Evolutionary conservation across 306 rosid species (phyloP).

Genomic region (Ormosia semicastrata): DNA sequence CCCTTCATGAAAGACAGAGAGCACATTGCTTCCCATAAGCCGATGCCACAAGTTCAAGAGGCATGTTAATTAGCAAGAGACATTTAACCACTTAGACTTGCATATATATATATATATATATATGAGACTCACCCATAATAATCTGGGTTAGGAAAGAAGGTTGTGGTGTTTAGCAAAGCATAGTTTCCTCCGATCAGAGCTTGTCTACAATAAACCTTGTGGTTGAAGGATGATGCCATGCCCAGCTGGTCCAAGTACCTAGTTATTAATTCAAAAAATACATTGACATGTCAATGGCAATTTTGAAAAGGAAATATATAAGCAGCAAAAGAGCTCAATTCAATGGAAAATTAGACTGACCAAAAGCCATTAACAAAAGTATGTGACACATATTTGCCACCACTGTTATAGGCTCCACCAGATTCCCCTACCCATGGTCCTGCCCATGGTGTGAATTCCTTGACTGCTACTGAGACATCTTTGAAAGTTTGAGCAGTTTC

Average conservation of each 20-base stretch:
- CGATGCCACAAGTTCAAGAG: conserved; percentile 43
- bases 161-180: conserved; percentile 56
- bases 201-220: conserved; percentile 65
- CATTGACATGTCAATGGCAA: background rate
- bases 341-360: conserved; percentile 20
- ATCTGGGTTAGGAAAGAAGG: conserved; percentile 70
- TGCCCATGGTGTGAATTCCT: conserved; percentile 38
- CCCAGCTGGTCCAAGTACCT: conserved; percentile 77
- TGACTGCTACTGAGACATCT: conserved; percentile 23
- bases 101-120: background rate
- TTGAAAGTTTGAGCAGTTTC: conserved; percentile 41
- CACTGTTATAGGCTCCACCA: conserved; percentile 81
- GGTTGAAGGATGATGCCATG: conserved; percentile 55
- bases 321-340: background rate
- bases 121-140: conserved; percentile 48
- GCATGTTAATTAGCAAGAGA: background rate
- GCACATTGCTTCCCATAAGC: conserved; percentile 51
- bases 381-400: conserved; percentile 61
- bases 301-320: background rate
- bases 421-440: conserved; percentile 77
- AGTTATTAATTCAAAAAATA: conserved; percentile 2
- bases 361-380: conserved; percentile 67
- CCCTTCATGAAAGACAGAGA: conserved; percentile 31
- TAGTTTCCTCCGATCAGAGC: conserved; percentile 70
- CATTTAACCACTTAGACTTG: background rate